Conservation (phyloP, 2,329 filamentous ascomycete genomes). For the Fusarium robinianum region DNA sequence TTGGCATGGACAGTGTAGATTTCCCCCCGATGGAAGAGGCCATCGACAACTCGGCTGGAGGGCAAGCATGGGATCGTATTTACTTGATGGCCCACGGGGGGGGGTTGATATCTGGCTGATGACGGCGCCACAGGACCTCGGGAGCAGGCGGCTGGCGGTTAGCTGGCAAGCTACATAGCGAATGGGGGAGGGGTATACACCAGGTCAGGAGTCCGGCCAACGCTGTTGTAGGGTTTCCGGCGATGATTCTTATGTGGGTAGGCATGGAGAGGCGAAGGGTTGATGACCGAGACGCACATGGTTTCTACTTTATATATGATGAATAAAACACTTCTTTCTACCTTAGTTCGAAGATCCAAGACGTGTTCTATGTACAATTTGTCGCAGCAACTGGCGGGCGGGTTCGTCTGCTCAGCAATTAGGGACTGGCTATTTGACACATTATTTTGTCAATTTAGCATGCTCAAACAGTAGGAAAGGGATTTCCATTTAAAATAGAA, state of each 20-base stretch:
- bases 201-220: conserved; percentile 12
- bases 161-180: too few species aligned
- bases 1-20: conserved; percentile 13
- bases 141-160: conserved; percentile 3
- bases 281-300: conserved; percentile 25
- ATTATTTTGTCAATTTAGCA: too few species aligned
- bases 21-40: conserved; percentile 6
- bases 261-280: conserved; percentile 9
- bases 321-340: too few species aligned
- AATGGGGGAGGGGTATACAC: conserved; percentile 1
- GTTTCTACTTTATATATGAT: too few species aligned
- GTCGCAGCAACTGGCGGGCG: too few species aligned
- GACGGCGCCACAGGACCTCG: conserved; percentile 7
- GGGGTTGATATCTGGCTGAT: conserved; percentile 12
- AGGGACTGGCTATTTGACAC: too few species aligned
- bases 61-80: conserved; percentile 18
- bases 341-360: too few species aligned
- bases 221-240: conserved; percentile 14
- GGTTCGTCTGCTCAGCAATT: too few species aligned
- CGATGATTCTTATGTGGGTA: conserved; percentile 22
- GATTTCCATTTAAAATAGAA: too few species aligned
- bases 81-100: conserved; percentile 15
- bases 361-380: too few species aligned
- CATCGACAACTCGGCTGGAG: conserved; percentile 20
- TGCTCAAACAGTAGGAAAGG: too few species aligned